Percentiles rank a stretch among this genome's conserved stretches.
Conservation (phyloP, 2,329 filamentous ascomycete genomes). For the Stenocarpella maydis region DNA sequence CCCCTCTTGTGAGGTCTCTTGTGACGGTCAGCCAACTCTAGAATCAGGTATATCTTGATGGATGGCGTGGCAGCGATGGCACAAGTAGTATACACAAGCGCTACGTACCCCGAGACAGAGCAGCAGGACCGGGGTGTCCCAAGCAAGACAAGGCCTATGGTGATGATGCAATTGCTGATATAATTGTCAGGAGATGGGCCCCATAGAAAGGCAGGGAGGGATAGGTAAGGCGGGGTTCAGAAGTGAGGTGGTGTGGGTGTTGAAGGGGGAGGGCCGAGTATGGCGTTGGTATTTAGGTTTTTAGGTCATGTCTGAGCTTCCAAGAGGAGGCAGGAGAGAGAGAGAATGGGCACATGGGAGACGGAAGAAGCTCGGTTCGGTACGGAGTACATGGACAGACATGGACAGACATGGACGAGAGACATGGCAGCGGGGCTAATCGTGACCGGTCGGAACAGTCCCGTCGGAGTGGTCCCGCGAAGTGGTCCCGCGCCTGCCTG, state of each 20-base stretch:
- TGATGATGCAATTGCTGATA: too few relatives aligned
- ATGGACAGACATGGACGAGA: not conserved
- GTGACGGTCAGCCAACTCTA: not conserved
- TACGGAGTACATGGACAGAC: too few relatives aligned
- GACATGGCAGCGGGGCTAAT: not conserved
- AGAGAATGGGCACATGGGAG: not conserved
- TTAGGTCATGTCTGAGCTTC: not conserved
- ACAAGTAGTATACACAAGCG: not conserved
- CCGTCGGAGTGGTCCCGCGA: too few relatives aligned
- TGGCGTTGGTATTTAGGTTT: not conserved
- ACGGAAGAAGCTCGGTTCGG: not conserved
- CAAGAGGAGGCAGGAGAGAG: too few relatives aligned
- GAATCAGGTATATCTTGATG: not conserved
- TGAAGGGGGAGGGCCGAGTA: not conserved
- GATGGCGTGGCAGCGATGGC: too few relatives aligned
- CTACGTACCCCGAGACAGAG: too few relatives aligned
- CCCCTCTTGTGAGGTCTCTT: slow-evolving; percentile 9
- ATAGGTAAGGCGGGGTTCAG: too few relatives aligned
- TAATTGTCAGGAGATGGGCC: too few relatives aligned
- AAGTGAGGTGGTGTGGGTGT: not conserved
- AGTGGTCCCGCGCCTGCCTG: too few relatives aligned
- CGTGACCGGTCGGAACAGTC: not conserved
- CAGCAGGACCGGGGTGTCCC: not conserved
- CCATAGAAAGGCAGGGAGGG: too few relatives aligned
- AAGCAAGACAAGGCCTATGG: not conserved